Evolutionary conservation across 1,284 basidiomycete genomes (phyloP).

Genomic region (Megacollybia platyphylla): DNA sequence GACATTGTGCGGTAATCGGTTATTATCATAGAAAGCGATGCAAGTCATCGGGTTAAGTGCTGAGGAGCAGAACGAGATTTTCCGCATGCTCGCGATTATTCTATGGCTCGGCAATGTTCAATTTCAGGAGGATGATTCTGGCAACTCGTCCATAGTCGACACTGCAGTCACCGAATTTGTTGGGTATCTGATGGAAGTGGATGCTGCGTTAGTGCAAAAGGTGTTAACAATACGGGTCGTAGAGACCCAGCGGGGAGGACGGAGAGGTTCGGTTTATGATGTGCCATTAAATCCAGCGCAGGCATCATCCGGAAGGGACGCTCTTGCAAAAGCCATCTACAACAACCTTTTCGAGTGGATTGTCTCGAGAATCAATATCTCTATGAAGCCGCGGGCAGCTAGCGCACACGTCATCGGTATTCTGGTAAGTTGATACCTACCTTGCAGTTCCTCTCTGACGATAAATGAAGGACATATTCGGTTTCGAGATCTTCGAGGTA

Average conservation of each 20-base stretch:
- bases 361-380: slow-evolving; percentile 89
- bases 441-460: slow-evolving; percentile 2
- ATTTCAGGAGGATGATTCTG: slow-evolving; percentile 82
- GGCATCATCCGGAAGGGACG: slow-evolving; percentile 82
- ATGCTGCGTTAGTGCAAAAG: slow-evolving; percentile 71
- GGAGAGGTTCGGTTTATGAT: slow-evolving; percentile 91
- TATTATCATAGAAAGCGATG: slow-evolving; percentile 72
- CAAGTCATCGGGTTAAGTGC: slow-evolving; percentile 76
- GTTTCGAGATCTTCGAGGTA: slow-evolving; percentile 95
- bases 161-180: slow-evolving; percentile 91
- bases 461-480: slow-evolving; percentile 75
- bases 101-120: slow-evolving; percentile 97
- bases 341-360: slow-evolving; percentile 99
- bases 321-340: slow-evolving; percentile 92
- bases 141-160: slow-evolving; percentile 77
- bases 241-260: slow-evolving; percentile 88
- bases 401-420: slow-evolving; percentile 90
- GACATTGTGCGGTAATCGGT: slow-evolving; percentile 7
- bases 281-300: slow-evolving; percentile 94
- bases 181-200: slow-evolving; percentile 88
- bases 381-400: slow-evolving; percentile 79
- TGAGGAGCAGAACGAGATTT: slow-evolving; percentile 87
- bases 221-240: slow-evolving; percentile 79
- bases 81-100: slow-evolving; percentile 85
- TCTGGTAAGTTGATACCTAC: slow-evolving; percentile 35